Evolutionary conservation across 163 green algal genomes (phyloP), one percentile per base, ranked within the genome.

Genomic region (Scenedesmus sp.): DNA sequence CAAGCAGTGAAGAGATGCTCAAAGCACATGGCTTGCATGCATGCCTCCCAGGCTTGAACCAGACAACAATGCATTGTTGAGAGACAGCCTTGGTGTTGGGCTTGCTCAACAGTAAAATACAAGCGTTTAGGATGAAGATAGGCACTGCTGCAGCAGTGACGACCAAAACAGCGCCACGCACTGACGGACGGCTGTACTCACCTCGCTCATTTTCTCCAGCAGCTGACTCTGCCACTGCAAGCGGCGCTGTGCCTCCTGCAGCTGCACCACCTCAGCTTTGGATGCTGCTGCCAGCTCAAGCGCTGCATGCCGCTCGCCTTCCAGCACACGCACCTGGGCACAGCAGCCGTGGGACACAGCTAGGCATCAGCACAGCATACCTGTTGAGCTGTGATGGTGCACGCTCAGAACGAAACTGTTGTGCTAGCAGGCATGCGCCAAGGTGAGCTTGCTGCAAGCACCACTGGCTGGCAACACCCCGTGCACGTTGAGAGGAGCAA

Each of bases 201-300:
- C 94, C 92, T 96, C 93, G 18, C 91, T 95, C 95, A 96, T 96
- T 57, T 94, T 94, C 82, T 96, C 94, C 70, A 96, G 90, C 91
- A 96, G 92, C 91, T 94, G 94, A 66, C 90, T 94, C 92, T 96
- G 95, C 95, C 94, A 96, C 90, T 95, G 89, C 84, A 96, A 94
- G 90, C 94, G 95, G 16, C 92, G 79, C 56, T 92, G 92, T 70
- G 88, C 94, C 88, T 96, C 94, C 59, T 92, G 90, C 66, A 96
- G 90, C 92, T 95, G 91, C 74, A 88, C 57, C 66, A 95, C 95
- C 91, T 96, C 94, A n/a, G 88, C 86, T 6, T 90, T 77, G 10
- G 95, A 94, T 13, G 91, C 81, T 12, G 95, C 94, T 10, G 95
- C 95, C 8, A 88, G 86, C 52, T 96, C 93, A 66, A 96, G 81